phyloP scores from a whole-genome alignment of 139 green algal genomes.

The Bryopsis sp. region DNA sequence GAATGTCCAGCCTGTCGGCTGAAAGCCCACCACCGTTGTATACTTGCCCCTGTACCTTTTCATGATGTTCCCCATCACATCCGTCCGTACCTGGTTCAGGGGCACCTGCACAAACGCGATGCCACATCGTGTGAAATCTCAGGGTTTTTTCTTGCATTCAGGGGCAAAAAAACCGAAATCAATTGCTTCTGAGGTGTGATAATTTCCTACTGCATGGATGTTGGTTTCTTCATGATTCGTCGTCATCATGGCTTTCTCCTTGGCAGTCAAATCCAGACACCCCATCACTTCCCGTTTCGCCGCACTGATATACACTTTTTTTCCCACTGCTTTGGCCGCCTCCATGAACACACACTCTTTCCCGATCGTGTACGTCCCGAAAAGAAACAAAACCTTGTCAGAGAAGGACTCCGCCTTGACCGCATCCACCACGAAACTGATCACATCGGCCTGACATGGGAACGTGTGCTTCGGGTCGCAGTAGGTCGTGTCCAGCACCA shows the following conservation, averaged over 20 bases:
- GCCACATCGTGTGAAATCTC: neutral
- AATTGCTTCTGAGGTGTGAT: neutral
- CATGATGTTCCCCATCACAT: conserved; percentile 59
- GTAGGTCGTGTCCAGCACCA: conserved; percentile 93
- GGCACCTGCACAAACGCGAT: conserved; percentile 34
- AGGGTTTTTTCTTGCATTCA: too few relatives aligned
- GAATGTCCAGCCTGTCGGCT: conserved; percentile 77
- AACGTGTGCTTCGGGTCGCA: conserved; percentile 68
- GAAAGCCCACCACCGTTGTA: conserved; percentile 59
- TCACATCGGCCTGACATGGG: conserved; percentile 29
- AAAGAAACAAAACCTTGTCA: conserved; percentile 71
- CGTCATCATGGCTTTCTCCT: conserved; percentile 56
- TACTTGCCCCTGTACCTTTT: conserved; percentile 54
- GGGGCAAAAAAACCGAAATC: neutral
- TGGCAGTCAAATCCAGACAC: conserved; percentile 45
- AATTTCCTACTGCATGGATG: conserved; percentile 67
- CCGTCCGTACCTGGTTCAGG: conserved; percentile 59
- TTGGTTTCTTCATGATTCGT: conserved; percentile 64
- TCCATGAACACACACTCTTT: conserved; percentile 88
- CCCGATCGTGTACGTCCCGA: conserved; percentile 83
- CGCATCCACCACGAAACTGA: neutral
- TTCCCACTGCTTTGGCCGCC: conserved; percentile 48
- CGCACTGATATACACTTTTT: conserved; percentile 62
- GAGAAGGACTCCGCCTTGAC: neutral
- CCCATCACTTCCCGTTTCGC: conserved; percentile 52